phyloP scores from a whole-genome alignment of 192 early-diverging fungal species.

The Entomortierella parvispora region DNA sequence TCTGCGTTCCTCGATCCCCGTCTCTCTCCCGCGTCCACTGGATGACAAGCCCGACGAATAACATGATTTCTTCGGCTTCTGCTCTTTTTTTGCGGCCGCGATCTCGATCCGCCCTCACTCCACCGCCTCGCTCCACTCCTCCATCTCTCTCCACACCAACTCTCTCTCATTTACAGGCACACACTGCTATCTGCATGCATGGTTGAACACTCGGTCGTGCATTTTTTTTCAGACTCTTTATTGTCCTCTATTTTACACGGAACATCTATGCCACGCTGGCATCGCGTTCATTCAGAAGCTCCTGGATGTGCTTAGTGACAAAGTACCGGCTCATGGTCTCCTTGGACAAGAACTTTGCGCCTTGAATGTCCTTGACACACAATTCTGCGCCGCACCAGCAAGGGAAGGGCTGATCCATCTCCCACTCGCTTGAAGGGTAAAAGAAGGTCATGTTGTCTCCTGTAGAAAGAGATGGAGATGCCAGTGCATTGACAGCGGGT shows the following conservation, averaged over 20 bases:
- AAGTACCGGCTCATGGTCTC: slow-evolving; percentile 54
- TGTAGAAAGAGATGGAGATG: not conserved
- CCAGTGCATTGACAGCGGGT: not conserved
- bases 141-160: not conserved
- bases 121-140: not conserved
- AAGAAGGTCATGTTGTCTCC: slow-evolving; percentile 66
- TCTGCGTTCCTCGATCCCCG: no score
- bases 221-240: no score
- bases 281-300: slow-evolving; percentile 47
- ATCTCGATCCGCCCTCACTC: not conserved
- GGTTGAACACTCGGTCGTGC: no score
- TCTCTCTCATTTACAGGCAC: no score
- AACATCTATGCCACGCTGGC: slow-evolving; percentile 1
- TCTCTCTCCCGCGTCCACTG: slow-evolving; percentile 18
- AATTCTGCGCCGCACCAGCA: slow-evolving; percentile 64
- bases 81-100: not conserved
- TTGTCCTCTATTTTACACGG: no score
- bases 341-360: slow-evolving; percentile 57
- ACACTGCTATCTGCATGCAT: no score
- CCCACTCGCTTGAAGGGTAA: slow-evolving; percentile 73
- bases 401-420: slow-evolving; percentile 70
- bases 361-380: slow-evolving; percentile 63
- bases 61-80: not conserved
- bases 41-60: slow-evolving; percentile 22
- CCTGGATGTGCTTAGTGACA: slow-evolving; percentile 58